Evolutionary conservation across 768 basidiomycete species (phyloP).

Genomic region (Multifurca ochricompacta): DNA sequence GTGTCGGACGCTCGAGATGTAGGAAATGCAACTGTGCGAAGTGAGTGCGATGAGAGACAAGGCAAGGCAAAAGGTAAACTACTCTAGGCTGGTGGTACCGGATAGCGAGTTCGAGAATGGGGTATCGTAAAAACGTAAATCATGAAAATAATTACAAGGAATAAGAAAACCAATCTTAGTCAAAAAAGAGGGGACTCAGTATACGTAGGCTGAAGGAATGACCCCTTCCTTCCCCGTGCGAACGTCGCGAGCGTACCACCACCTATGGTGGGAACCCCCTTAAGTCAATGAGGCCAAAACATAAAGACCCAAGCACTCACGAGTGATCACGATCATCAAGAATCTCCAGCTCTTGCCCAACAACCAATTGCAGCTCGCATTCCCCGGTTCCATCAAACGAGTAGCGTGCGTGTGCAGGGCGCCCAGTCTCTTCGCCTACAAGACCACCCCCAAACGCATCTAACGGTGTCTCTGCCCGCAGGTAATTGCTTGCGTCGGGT

Average conservation of each 20-base stretch:
- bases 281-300: conserved; percentile 10
- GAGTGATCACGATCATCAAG: conserved; percentile 74
- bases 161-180: neutral
- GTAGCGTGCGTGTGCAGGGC: conserved; percentile 74
- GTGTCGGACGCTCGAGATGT: conserved; percentile 12
- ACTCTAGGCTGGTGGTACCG: conserved; percentile 20
- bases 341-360: conserved; percentile 66
- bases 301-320: conserved; percentile 36
- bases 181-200: conserved; percentile 37
- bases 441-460: conserved; percentile 59
- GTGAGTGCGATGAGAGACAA: conserved; percentile 15
- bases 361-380: conserved; percentile 64
- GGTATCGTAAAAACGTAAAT: conserved; percentile 22
- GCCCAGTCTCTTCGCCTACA: conserved; percentile 47
- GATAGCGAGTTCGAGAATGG: conserved; percentile 11
- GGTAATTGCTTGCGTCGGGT: conserved; percentile 68
- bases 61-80: conserved; percentile 12
- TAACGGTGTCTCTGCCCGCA: conserved; percentile 75
- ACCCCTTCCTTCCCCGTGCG: conserved; percentile 80
- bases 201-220: conserved; percentile 87
- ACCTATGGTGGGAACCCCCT: conserved; percentile 39
- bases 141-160: conserved; percentile 22
- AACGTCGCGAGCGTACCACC: conserved; percentile 89
- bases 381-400: conserved; percentile 75
- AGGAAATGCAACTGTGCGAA: conserved; percentile 16